A percentile compares a stretch with the other conserved stretches of the same genome.
Conservation (phyloP, 2,329 filamentous ascomycete genomes). For the Cercospora sojina region DNA sequence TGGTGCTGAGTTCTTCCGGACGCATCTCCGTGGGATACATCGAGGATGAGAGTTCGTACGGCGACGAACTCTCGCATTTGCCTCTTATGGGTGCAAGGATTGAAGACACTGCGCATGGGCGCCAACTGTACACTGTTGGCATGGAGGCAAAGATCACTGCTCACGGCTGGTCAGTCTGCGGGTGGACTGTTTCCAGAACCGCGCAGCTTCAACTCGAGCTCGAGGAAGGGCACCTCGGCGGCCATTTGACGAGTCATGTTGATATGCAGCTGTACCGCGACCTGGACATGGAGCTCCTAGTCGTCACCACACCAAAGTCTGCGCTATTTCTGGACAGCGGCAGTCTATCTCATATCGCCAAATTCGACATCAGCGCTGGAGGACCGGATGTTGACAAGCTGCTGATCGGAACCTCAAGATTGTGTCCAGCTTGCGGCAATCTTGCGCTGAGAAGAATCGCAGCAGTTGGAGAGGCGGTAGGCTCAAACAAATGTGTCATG, state of each 20-base stretch:
- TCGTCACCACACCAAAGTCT: conserved; percentile 21
- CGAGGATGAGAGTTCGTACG: conserved; percentile 39
- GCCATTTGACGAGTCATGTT: conserved; percentile 24
- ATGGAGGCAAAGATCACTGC: conserved; percentile 28
- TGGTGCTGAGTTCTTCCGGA: conserved; percentile 66
- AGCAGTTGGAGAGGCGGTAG: conserved; percentile 53
- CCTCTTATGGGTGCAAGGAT: conserved; percentile 32
- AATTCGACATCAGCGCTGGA: conserved; percentile 18
- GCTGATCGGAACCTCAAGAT: conserved; percentile 37
- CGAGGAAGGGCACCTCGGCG: conserved; percentile 10
- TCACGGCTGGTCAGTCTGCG: conserved; percentile 19
- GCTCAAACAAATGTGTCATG: conserved; percentile 20
- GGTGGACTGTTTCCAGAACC: conserved; percentile 21
- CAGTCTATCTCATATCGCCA: conserved; percentile 23
- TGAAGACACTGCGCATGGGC: conserved; percentile 22
- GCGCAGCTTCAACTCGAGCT: conserved; percentile 19
- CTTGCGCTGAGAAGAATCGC: conserved; percentile 62
- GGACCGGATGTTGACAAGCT: conserved; percentile 15
- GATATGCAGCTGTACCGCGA: conserved; percentile 26
- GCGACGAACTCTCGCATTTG: conserved; percentile 23
- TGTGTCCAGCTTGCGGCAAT: conserved; percentile 53
- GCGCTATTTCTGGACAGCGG: conserved; percentile 27
- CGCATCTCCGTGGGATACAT: conserved; percentile 59
- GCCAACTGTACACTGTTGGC: conserved; percentile 27
- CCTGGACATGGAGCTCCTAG: conserved; percentile 28